Conservation (phyloP, 306 rosid species). For the Begonia fuchsioides region DNA sequence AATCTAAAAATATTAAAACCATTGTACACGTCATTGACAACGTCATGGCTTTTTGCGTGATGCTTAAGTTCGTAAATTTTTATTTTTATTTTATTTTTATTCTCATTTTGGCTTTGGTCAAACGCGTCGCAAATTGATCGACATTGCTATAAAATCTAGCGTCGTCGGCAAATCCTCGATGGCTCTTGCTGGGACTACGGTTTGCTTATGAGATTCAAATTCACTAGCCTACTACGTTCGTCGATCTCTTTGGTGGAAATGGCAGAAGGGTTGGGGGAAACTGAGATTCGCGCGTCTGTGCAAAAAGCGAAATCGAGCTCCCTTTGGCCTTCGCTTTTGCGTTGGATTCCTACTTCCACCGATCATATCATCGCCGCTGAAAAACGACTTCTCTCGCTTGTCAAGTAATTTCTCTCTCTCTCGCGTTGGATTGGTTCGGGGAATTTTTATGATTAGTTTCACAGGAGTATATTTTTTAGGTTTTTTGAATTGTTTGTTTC, state of each 20-base stretch:
- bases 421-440: too few relatives aligned
- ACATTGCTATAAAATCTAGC: neutral
- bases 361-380: conserved; percentile 73
- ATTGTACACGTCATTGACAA: too few relatives aligned
- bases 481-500: too few relatives aligned
- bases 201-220: too few relatives aligned
- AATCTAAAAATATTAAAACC: too few relatives aligned
- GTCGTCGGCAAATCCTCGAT: too few relatives aligned
- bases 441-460: too few relatives aligned
- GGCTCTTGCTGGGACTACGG: too few relatives aligned
- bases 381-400: conserved; percentile 81
- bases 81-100: neutral
- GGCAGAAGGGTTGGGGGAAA: conserved; percentile 45
- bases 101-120: neutral
- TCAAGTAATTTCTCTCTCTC: conserved; percentile 37
- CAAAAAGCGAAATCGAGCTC: conserved; percentile 17
- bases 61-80: too few relatives aligned
- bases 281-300: conserved; percentile 20
- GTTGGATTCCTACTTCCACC: conserved; percentile 88
- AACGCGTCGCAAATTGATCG: conserved; percentile 5
- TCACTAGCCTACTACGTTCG: too few relatives aligned
- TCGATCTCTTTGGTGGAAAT: conserved; percentile 20
- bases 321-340: conserved; percentile 77
- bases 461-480: too few relatives aligned
- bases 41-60: too few relatives aligned